Conservation (phyloP, 441 rosid species). For the Melastoma candidum region DNA sequence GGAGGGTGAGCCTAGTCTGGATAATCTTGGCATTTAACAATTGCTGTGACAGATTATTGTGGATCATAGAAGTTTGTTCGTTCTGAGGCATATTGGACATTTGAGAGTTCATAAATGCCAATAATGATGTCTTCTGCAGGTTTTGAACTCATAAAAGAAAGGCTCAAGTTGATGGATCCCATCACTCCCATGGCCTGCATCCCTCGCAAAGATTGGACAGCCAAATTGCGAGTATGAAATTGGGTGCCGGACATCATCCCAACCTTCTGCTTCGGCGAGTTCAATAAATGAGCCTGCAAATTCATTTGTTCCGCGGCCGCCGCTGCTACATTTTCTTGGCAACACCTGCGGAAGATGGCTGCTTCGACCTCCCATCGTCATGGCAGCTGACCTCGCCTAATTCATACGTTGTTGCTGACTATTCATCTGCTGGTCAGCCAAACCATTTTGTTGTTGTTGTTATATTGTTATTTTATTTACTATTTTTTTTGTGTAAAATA, state of each 20-base stretch:
- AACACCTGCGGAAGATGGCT: slow-evolving; percentile 68
- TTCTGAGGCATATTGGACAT: slow-evolving; percentile 69
- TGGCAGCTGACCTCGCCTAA: slow-evolving; percentile 48
- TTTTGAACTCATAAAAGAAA: slow-evolving; percentile 60
- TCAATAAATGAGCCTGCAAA: slow-evolving; percentile 58
- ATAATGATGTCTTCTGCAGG: slow-evolving; percentile 63
- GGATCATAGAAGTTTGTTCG: slow-evolving; percentile 64
- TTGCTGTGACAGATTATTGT: slow-evolving; percentile 67
- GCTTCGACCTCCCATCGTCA: slow-evolving; percentile 39
- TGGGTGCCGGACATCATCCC: slow-evolving; percentile 70
- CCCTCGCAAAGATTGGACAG: slow-evolving; percentile 75
- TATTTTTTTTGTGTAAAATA: no score
- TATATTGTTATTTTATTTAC: no score
- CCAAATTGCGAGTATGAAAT: slow-evolving; percentile 60
- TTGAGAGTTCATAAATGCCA: slow-evolving; percentile 76
- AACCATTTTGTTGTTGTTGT: slow-evolving; percentile 6
- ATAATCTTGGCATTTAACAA: slow-evolving; percentile 79
- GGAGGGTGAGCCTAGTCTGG: slow-evolving; percentile 67
- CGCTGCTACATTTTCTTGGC: slow-evolving; percentile 31
- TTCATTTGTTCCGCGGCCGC: slow-evolving; percentile 60
- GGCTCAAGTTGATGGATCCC: slow-evolving; percentile 51
- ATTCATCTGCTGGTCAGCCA: neutral
- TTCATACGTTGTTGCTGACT: slow-evolving; percentile 41
- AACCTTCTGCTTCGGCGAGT: slow-evolving; percentile 93
- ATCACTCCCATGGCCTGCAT: slow-evolving; percentile 86